Conservation (phyloP, 805 yeast species). For the Candida insectorum region DNA sequence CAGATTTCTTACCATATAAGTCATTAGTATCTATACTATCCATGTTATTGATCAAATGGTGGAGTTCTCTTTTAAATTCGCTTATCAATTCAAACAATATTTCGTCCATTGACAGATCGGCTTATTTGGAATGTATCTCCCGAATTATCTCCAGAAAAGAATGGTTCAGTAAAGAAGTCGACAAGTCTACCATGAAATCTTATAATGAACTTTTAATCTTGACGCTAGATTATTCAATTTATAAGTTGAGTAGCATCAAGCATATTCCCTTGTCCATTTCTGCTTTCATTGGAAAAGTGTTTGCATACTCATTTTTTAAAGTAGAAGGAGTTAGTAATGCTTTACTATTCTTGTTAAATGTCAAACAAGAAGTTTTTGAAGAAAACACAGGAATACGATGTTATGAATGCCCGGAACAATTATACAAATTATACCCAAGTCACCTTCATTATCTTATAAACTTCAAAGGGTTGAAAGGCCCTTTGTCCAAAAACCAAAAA, state of each 20-base stretch:
- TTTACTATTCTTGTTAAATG: conserved; percentile 52
- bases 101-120: conserved; percentile 46
- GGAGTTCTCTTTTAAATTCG: conserved; percentile 43
- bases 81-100: conserved; percentile 21
- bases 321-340: conserved; percentile 57
- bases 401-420: too few relatives aligned
- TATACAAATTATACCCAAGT: conserved; percentile 21
- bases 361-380: conserved; percentile 46
- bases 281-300: conserved; percentile 68
- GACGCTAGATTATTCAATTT: conserved; percentile 53
- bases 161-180: conserved; percentile 35
- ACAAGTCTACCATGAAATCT: conserved; percentile 13
- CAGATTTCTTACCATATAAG: conserved; percentile 20
- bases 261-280: conserved; percentile 52
- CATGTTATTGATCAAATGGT: conserved; percentile 46
- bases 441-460: conserved; percentile 27
- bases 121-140: conserved; percentile 53
- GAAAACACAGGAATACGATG: conserved; percentile 1
- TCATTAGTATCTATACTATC: conserved; percentile 31
- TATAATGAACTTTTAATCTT: conserved; percentile 39
- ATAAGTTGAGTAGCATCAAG: conserved; percentile 44
- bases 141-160: conserved; percentile 46
- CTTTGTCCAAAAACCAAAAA: conserved; percentile 23
- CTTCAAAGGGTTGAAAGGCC: conserved; percentile 24
- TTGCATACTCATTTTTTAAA: conserved; percentile 59